phyloP scores from a whole-genome alignment of 1,284 basidiomycete species.

The Ganoderma boninense region DNA sequence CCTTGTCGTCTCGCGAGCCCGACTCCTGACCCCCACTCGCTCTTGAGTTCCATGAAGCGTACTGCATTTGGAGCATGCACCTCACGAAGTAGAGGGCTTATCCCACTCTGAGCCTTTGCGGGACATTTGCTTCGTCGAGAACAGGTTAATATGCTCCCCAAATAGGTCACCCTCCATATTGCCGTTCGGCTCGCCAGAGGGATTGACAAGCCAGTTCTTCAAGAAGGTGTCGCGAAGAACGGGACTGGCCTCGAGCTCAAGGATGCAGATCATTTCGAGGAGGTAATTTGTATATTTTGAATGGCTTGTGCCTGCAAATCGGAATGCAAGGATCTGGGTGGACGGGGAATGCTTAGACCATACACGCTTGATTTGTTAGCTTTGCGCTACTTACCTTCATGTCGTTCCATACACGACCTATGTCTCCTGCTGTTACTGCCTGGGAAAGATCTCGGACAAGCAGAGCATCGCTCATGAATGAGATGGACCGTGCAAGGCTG shows the following conservation, averaged over 20 bases:
- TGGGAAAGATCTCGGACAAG: neutral
- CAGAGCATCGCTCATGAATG: neutral
- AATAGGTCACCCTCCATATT: neutral
- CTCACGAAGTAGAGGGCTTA: no score
- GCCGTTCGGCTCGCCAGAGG: neutral
- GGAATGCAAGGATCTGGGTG: neutral
- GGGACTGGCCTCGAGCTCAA: neutral
- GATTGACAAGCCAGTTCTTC: neutral
- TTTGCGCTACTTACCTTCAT: no score
- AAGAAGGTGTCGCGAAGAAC: neutral
- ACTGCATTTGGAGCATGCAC: no score
- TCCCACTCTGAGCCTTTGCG: neutral
- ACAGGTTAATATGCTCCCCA: neutral
- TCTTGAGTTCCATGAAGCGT: no score
- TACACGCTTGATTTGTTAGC: no score
- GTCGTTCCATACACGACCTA: neutral
- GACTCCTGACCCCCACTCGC: no score
- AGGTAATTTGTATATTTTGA: neutral
- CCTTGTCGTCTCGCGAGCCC: no score
- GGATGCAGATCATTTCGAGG: neutral
- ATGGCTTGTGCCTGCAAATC: neutral
- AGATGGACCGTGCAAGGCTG: neutral
- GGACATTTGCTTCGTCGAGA: neutral
- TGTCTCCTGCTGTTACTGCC: neutral
- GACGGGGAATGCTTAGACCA: no score